Evolutionary conservation across 805 yeast genomes (phyloP).

Genomic region (Ascoidea rubescens): DNA sequence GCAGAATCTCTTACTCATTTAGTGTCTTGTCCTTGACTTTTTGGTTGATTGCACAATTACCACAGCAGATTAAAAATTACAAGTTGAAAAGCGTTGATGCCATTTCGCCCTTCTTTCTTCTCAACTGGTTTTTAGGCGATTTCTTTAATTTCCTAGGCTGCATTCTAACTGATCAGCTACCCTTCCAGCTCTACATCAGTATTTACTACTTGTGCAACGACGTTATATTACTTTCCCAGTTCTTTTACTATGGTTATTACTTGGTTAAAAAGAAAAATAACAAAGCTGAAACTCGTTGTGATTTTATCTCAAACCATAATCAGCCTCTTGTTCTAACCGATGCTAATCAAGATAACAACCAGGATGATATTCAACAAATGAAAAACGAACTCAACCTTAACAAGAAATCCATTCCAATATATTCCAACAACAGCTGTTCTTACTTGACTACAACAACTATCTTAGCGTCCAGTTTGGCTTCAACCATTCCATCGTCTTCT

Average conservation of each 20-base stretch:
- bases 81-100: slow-evolving; percentile 18
- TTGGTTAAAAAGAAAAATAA: neutral
- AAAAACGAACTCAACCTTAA: neutral
- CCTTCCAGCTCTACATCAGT: slow-evolving; percentile 68
- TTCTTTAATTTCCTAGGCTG: slow-evolving; percentile 47
- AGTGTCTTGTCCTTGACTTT: slow-evolving; percentile 15
- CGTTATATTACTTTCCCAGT: slow-evolving; percentile 52
- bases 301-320: too few relatives aligned
- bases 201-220: slow-evolving; percentile 66
- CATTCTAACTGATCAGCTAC: slow-evolving; percentile 57
- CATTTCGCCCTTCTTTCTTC: slow-evolving; percentile 17
- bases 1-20: neutral
- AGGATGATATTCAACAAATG: neutral
- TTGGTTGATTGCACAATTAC: slow-evolving; percentile 23
- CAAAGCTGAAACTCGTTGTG: neutral
- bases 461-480: slow-evolving; percentile 15
- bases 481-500: slow-evolving; percentile 14
- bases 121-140: slow-evolving; percentile 22
- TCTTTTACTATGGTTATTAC: slow-evolving; percentile 40
- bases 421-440: neutral
- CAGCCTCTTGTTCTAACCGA: too few relatives aligned
- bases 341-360: neutral
- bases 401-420: too few relatives aligned
- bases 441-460: slow-evolving; percentile 8
- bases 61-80: slow-evolving; percentile 22